Evolutionary conservation across 169 alveolate species (phyloP), one percentile per base, ranked within the genome.

Genomic region (Plasmodium reichenowi): DNA sequence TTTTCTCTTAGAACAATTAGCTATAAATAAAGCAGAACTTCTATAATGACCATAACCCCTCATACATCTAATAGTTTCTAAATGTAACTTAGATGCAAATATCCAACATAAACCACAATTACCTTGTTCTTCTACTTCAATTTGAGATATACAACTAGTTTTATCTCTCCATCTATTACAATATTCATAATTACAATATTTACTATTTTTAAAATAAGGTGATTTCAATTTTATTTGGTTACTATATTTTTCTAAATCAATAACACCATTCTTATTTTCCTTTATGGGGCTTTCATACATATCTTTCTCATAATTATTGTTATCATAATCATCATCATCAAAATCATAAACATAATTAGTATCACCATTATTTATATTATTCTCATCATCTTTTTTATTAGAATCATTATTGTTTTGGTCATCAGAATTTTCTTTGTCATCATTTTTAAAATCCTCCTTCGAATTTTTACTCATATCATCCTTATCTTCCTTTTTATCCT

Each of bases 51-150:
- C 91, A 85, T 85, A 85, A 13, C 91, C 91, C 15, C 86, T 85
- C 91, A 85, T 85, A 22, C 91, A 85, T 47, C 85, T 85, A n/a
- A 85, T 63, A 15, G 86, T 68, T 71, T 85, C 91, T 47, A 85
- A 1, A 24, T 85, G 91, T 71, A 85, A 85, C 13, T 71, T 85
- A 60, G 87, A 59, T 59, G 92, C 85, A 47, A 71, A 85, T 12
- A 85, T 15, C 92, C 92, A 85, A 38, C 87, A 85, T 4, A 71
- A 7, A 24, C 87, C 87, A 71, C 92, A 85, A 47, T 68, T 68
- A 26, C 92, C 92, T 71, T 85, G 92, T 26, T 85, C 92, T 29
- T 85, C 75, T 20, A 67, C 87, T 43, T 85, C 92, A 1, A 85
- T 85, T 9, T 72, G 71, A 2, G 87, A 63, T 24, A 85, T 24